Evolutionary conservation across 352 stramenopile genomes (phyloP), one percentile per base, ranked within the genome.

Genomic region (Phytophthora citrophthora): DNA sequence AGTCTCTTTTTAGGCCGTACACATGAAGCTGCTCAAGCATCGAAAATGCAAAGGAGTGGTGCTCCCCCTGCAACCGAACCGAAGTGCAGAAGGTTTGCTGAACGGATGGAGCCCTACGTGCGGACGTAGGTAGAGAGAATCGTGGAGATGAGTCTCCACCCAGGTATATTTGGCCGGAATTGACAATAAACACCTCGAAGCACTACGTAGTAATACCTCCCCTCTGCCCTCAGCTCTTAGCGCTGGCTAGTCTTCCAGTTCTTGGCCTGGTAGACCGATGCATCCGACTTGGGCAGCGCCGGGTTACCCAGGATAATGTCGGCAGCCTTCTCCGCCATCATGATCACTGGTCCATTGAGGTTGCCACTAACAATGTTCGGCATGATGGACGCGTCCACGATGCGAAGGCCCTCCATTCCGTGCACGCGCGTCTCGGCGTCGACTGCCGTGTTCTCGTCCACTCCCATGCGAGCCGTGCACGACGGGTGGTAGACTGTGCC

Each of bases 331-430:
- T 98, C 93, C 6, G 86, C 93, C 24, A 98, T 72, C 75, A 97
- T 96, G 69, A 97, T 94, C 10, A 93, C 86, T 3, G 92, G 96
- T 5, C 70, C 90, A 72, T 98, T 97, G 13, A 96, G 80, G 64
- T 98, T 98, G 24, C 94, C 94, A 47, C 90, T 97, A 45, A 96
- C 76, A 49, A 98, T 97, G 69, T 89, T 93, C 26, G 93, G 93
- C 78, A 98, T 97, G 61, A 97, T 90, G 31, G 85, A 96, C 13
- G 94, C 94, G 52, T 98, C 94, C 8, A 93, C 90, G n/a, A 98
- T 72, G 18, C 90, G 84, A 8, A 98, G 71, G 26, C 81, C 77
- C 13, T 96, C 76, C 24, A 97, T 53, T 7, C 90, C 92, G 46
- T 93, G 79, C 9, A 98, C 90, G 11, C 76, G 75, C 11, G 95